Evolutionary conservation across 345 rosid species (phyloP).

Genomic region (Citrus glauca): DNA sequence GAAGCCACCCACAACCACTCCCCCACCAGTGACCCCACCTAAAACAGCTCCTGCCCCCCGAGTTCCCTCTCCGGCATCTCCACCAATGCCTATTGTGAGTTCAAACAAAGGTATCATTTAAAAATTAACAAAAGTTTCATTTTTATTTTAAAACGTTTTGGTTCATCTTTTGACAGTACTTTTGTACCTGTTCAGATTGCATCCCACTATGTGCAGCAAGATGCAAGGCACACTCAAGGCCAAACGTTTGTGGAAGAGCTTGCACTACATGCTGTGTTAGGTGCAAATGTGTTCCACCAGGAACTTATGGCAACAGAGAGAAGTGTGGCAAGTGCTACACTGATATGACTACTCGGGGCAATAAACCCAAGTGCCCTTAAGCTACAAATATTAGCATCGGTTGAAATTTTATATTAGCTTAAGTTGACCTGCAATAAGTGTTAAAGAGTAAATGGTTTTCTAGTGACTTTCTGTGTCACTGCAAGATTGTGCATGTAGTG

Average conservation of each 20-base stretch:
- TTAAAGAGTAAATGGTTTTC: constrained; percentile 6
- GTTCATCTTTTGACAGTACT: neutral
- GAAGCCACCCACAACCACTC: constrained; percentile 5
- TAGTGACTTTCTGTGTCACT: neutral
- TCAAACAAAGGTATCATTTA: constrained; percentile 46
- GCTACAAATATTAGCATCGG: neutral
- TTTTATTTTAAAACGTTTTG: neutral
- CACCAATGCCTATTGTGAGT: constrained; percentile 44
- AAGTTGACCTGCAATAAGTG: constrained; percentile 7
- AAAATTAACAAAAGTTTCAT: too few relatives aligned
- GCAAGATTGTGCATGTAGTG: neutral
- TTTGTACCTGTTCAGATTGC: constrained; percentile 48
- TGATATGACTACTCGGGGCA: constrained; percentile 66
- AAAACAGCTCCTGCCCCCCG: constrained; percentile 1
- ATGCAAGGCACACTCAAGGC: constrained; percentile 73
- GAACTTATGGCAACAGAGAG: constrained; percentile 83
- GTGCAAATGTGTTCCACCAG: constrained; percentile 96
- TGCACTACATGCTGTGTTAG: constrained; percentile 85
- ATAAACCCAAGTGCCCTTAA: constrained; percentile 72
- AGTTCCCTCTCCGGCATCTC: constrained; percentile 8
- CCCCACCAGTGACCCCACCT: constrained; percentile 8
- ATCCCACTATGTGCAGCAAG: constrained; percentile 60
- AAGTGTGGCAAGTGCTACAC: constrained; percentile 87
- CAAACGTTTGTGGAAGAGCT: constrained; percentile 62
- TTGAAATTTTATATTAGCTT: neutral